Conservation (phyloP, 1,139 yeast genomes). For the Blastobotrys serpentis region DNA sequence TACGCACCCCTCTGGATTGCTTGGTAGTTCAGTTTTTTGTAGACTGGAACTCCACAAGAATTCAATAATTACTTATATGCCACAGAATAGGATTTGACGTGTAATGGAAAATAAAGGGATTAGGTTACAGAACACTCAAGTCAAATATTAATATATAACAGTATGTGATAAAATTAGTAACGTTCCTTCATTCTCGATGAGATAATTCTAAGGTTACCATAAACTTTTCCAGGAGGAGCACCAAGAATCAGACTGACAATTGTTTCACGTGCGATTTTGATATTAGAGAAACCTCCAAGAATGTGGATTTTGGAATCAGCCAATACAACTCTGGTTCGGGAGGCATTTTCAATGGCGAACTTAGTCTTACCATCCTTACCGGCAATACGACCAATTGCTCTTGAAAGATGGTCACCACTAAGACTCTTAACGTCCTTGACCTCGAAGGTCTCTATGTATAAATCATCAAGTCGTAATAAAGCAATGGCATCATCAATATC, state of each 20-base stretch:
- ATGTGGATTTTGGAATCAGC: constrained; percentile 97
- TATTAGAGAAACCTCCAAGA: constrained; percentile 94
- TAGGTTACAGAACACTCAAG: too few relatives aligned
- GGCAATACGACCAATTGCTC: constrained; percentile 99
- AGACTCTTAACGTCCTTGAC: constrained; percentile 94
- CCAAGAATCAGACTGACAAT: constrained; percentile 94
- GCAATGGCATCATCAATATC: constrained; percentile 98
- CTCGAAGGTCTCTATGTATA: constrained; percentile 95
- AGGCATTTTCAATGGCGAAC: constrained; percentile 97
- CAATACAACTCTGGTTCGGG: constrained; percentile 93
- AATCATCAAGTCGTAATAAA: constrained; percentile 85
- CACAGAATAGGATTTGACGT: too few relatives aligned
- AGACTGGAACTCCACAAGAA: too few relatives aligned
- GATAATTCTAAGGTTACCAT: constrained; percentile 93
- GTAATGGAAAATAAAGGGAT: too few relatives aligned
- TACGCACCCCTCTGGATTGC: too few relatives aligned
- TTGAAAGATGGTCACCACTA: constrained; percentile 91
- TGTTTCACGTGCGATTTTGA: constrained; percentile 95
- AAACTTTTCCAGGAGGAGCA: constrained; percentile 97
- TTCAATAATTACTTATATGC: too few relatives aligned
- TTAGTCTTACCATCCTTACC: constrained; percentile 99
- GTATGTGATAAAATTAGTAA: constrained; percentile 46
- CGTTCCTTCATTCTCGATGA: constrained; percentile 97
- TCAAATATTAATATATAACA: not conserved
- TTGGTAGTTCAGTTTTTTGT: too few relatives aligned